Conservation (phyloP, 1,139 yeast species). For the Zygosaccharomyces sapae region DNA sequence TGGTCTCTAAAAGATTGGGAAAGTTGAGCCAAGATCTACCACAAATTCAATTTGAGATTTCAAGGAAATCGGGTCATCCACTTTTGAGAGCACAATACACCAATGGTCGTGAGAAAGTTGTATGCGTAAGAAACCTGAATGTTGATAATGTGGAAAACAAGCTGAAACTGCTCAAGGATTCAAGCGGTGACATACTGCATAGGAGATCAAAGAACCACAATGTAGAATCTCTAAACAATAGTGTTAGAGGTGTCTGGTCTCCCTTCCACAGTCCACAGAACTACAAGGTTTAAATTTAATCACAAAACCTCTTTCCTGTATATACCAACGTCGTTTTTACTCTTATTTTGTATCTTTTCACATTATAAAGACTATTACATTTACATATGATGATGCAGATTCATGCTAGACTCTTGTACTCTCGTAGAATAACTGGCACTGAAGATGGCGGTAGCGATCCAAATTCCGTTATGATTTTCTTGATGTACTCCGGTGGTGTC, state of each 20-base stretch:
- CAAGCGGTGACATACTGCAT: constrained; percentile 55
- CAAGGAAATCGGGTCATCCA: constrained; percentile 79
- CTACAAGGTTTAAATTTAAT: constrained; percentile 50
- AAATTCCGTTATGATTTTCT: constrained; percentile 90
- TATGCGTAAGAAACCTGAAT: constrained; percentile 61
- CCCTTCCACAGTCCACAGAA: constrained; percentile 80
- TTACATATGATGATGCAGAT: neutral
- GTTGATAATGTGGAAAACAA: constrained; percentile 51
- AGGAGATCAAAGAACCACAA: constrained; percentile 62
- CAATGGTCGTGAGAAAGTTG: constrained; percentile 45
- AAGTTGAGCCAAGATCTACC: constrained; percentile 57
- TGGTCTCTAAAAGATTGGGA: constrained; percentile 52
- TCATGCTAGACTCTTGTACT: constrained; percentile 55
- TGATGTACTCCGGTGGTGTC: constrained; percentile 90
- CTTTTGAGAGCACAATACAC: constrained; percentile 63
- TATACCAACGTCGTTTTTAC: neutral
- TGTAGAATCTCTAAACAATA: constrained; percentile 72
- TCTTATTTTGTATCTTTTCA: neutral
- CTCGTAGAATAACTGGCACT: constrained; percentile 92
- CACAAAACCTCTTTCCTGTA: neutral
- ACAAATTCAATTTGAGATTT: constrained; percentile 65
- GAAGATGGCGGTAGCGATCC: constrained; percentile 97
- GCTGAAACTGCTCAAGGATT: constrained; percentile 51
- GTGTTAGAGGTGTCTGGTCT: constrained; percentile 97
- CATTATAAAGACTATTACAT: neutral